Conservation (phyloP, 2,329 filamentous ascomycete species). For the Endocalyx cinctus region DNA sequence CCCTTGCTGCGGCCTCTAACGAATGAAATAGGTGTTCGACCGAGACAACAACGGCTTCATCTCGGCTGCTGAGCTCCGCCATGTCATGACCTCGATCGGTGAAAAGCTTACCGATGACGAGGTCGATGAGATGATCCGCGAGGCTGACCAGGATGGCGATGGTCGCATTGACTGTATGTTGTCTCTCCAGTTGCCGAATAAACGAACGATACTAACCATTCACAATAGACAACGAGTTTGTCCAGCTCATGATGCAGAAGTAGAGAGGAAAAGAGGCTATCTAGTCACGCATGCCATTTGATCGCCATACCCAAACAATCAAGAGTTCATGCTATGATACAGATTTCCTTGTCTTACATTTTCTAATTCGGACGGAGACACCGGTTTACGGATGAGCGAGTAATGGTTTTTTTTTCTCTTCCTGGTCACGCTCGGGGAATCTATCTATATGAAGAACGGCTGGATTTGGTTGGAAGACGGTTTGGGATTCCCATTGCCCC, state of each 20-base stretch:
- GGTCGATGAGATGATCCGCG: constrained; percentile 90
- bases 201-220: constrained; percentile 19
- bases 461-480: too few species aligned
- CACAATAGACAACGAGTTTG: constrained; percentile 89
- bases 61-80: constrained; percentile 79
- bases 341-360: constrained; percentile 17
- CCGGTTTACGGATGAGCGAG: too few species aligned
- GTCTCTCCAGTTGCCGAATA: neutral
- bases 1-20: too few species aligned
- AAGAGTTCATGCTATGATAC: constrained; percentile 20
- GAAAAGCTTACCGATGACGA: constrained; percentile 89
- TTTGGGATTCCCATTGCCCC: too few species aligned
- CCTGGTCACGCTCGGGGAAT: too few species aligned
- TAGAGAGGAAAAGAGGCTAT: constrained; percentile 52
- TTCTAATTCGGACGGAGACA: too few species aligned
- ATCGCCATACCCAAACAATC: constrained; percentile 23
- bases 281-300: constrained; percentile 14
- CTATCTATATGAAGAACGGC: too few species aligned
- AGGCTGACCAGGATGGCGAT: constrained; percentile 85
- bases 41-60: constrained; percentile 92
- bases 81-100: constrained; percentile 88
- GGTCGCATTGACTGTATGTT: constrained; percentile 80
- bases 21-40: constrained; percentile 60
- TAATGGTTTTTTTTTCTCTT: too few species aligned
- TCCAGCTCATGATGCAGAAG: constrained; percentile 96